Conservation (phyloP, 2,329 filamentous ascomycete genomes). For the Fusarium albidum region DNA sequence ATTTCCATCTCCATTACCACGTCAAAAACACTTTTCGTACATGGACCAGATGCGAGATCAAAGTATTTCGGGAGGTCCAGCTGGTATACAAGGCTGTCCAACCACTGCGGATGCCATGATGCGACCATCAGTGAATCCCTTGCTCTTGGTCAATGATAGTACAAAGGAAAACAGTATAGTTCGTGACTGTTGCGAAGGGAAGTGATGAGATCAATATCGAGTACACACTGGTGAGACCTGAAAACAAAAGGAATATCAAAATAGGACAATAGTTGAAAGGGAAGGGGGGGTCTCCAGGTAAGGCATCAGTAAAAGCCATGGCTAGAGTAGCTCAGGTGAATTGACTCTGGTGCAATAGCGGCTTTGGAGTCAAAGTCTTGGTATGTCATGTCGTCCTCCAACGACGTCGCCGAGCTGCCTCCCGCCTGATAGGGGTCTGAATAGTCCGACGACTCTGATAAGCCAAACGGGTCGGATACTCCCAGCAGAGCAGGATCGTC, state of each 20-base stretch:
- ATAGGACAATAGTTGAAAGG: background rate
- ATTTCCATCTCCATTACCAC: background rate
- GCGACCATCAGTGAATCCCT: background rate
- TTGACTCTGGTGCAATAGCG: no score
- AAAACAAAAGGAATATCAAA: background rate
- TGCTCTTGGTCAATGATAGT: background rate
- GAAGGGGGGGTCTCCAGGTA: background rate
- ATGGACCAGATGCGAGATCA: background rate
- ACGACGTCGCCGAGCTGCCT: conserved; percentile 26
- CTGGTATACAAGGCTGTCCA: background rate
- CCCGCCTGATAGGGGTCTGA: conserved; percentile 21
- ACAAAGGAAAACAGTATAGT: background rate
- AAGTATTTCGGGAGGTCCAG: background rate
- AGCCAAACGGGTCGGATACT: background rate
- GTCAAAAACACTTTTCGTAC: background rate
- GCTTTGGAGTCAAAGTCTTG: no score
- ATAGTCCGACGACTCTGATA: conserved; percentile 17
- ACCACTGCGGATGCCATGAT: background rate
- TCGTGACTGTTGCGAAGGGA: no score
- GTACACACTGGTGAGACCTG: no score
- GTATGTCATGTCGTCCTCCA: conserved; percentile 16
- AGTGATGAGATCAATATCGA: no score
- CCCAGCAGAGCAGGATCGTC: background rate
- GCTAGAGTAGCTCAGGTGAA: background rate
- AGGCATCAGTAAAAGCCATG: conserved; percentile 1